Evolutionary conservation across 1,139 yeast species (phyloP), one percentile per base, ranked within the genome.

Genomic region (Groenewaldozyma sp.): DNA sequence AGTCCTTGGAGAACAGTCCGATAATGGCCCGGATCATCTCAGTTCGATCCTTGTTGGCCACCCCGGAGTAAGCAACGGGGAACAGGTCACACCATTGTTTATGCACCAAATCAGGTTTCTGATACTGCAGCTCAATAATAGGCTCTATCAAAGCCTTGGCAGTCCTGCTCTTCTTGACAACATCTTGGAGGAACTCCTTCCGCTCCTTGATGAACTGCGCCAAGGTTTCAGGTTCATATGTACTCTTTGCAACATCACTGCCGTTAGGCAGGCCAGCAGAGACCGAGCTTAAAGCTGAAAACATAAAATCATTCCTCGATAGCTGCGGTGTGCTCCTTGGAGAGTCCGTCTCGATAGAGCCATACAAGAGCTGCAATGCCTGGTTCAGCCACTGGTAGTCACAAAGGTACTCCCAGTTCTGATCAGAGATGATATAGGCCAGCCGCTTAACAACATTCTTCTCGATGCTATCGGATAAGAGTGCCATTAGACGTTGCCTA

Each of bases 331-430:
- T 61, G 40, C 71, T 65, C n/a, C n/a, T n/a, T n/a, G n/a, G n/a
- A n/a, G n/a, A n/a, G 1, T 73, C 73, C 34, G 60, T 60, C 43
- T 78, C 80, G 26, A 86, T 75, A 0, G 94, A 72, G 0, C 94
- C 95, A 55, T 82, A 83, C 10, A 93, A 64, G 33, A 93, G 63
- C 56, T 91, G 97, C 29, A 86, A 66, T 0, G 95, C 98, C 60
- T 91, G 98, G 56, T 87, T 86, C 45, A 88, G 65, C 98, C 98
- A 93, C 37, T 88, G 87, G 53, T 82, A 82, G 49, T 88, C 97
- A 0, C 94, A 91, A 37, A 93, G 68, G 52, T 74, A 82, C 58
- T 93, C 98, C 99, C 99, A 93, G 55, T 86, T 91, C 58, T 93
- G 98, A 51, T 91, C 96, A 29, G 91, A 71, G 26, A 93, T 73